Evolutionary conservation across 768 basidiomycete species (phyloP).

Genomic region (Serendipita sp.): DNA sequence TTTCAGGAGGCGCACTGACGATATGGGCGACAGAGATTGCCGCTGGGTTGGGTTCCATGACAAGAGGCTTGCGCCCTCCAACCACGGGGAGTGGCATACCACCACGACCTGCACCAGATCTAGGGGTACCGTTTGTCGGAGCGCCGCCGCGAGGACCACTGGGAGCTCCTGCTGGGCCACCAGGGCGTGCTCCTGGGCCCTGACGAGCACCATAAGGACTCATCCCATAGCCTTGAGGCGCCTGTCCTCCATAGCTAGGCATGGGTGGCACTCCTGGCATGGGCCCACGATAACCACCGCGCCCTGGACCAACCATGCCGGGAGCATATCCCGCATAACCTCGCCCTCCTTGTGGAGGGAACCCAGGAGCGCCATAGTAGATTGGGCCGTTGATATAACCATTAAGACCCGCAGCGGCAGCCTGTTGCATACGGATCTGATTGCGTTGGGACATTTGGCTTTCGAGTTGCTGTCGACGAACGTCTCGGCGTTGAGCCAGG

Average conservation of each 20-base stretch:
- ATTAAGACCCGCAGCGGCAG: slow-evolving; percentile 68
- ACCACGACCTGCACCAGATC: slow-evolving; percentile 18
- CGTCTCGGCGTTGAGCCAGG: slow-evolving; percentile 93
- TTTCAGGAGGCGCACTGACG: slow-evolving; percentile 43
- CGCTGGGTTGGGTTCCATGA: slow-evolving; percentile 33
- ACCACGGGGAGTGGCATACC: slow-evolving; percentile 18
- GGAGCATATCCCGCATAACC: slow-evolving; percentile 58
- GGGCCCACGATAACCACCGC: slow-evolving; percentile 3
- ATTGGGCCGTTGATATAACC: slow-evolving; percentile 73
- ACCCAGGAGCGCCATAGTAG: slow-evolving; percentile 66
- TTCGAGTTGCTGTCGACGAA: slow-evolving; percentile 94
- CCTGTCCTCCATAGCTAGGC: slow-evolving; percentile 2
- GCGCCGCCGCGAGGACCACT: slow-evolving; percentile 39
- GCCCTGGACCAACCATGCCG: slow-evolving; percentile 62
- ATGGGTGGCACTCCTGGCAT: neutral
- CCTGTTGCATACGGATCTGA: slow-evolving; percentile 93
- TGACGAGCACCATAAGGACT: slow-evolving; percentile 41
- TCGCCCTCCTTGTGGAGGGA: slow-evolving; percentile 65
- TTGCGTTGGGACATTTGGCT: slow-evolving; percentile 97
- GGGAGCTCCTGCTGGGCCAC: slow-evolving; percentile 40
- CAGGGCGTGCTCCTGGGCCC: slow-evolving; percentile 42
- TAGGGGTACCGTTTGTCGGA: slow-evolving; percentile 24
- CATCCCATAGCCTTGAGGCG: slow-evolving; percentile 11
- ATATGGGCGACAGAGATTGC: slow-evolving; percentile 46
- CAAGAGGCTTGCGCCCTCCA: slow-evolving; percentile 24